phyloP scores from a whole-genome alignment of 768 basidiomycete genomes.

The Psilocybe subaeruginosa region DNA sequence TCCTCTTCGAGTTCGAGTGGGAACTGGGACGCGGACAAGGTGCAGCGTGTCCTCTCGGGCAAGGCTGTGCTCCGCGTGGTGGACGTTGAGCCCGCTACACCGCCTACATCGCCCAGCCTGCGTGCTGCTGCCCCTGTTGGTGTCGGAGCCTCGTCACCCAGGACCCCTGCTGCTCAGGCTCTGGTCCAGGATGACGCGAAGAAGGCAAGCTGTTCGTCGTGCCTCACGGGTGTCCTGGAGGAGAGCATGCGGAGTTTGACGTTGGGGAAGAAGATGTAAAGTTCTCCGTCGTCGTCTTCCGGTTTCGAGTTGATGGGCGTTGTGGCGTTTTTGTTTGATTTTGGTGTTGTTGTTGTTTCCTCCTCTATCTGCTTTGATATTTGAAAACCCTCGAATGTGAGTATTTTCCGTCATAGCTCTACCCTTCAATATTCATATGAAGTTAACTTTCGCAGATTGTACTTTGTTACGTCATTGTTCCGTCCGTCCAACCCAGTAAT shows the following conservation, averaged over 20 bases:
- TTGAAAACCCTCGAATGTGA: slow-evolving; percentile 3
- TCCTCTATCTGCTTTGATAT: slow-evolving; percentile 2
- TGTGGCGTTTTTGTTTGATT: not conserved
- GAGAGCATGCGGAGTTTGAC: slow-evolving; percentile 73
- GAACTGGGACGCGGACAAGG: slow-evolving; percentile 73
- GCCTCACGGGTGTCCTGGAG: slow-evolving; percentile 50
- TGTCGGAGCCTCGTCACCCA: not conserved
- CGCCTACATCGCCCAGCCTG: slow-evolving; percentile 16
- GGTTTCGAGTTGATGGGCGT: not conserved
- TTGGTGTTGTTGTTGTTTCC: no score
- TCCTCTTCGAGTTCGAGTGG: slow-evolving; percentile 12
- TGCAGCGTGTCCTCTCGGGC: slow-evolving; percentile 80
- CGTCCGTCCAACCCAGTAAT: not conserved
- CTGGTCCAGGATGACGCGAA: slow-evolving; percentile 19
- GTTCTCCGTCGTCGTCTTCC: not conserved
- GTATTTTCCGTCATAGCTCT: not conserved
- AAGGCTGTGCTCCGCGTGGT: slow-evolving; percentile 80
- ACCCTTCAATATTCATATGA: no score
- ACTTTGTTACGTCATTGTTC: not conserved
- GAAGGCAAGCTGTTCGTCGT: slow-evolving; percentile 24
- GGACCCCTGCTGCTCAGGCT: slow-evolving; percentile 4
- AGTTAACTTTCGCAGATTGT: not conserved
- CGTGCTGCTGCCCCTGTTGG: slow-evolving; percentile 1
- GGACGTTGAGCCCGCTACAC: slow-evolving; percentile 59
- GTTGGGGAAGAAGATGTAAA: slow-evolving; percentile 50